Evolutionary conservation across 1,139 yeast species (phyloP).

Genomic region (Tardiomyces depauwii): DNA sequence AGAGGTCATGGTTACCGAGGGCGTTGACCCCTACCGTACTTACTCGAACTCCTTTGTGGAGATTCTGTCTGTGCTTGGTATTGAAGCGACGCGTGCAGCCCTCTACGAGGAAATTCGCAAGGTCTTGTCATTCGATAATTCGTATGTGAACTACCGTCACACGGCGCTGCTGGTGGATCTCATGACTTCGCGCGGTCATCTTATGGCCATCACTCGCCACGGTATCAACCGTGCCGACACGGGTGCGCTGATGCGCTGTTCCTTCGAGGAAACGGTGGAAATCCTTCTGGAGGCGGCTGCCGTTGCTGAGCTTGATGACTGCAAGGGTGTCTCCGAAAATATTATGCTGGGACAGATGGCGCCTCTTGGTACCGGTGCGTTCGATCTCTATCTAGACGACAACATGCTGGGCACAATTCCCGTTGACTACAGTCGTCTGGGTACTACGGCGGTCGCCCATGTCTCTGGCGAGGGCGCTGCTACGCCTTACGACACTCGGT

Average conservation of each 20-base stretch:
- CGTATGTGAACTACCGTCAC: slow-evolving; percentile 96
- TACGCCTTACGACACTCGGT: slow-evolving; percentile 81
- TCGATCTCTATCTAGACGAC: slow-evolving; percentile 92
- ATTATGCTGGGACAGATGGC: slow-evolving; percentile 98
- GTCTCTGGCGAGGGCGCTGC: slow-evolving; percentile 41
- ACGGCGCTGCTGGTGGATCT: slow-evolving; percentile 96
- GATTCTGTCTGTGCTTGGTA: slow-evolving; percentile 88
- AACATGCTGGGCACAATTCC: slow-evolving; percentile 65
- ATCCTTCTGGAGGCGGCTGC: slow-evolving; percentile 97
- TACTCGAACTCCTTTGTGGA: slow-evolving; percentile 96
- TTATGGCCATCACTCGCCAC: slow-evolving; percentile 98
- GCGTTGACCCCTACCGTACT: slow-evolving; percentile 83
- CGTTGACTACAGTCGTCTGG: slow-evolving; percentile 31
- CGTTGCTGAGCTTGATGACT: slow-evolving; percentile 93
- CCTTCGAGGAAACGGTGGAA: slow-evolving; percentile 98
- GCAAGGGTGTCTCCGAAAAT: slow-evolving; percentile 97
- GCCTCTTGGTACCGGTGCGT: slow-evolving; percentile 97
- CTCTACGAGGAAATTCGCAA: slow-evolving; percentile 87
- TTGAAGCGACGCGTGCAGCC: slow-evolving; percentile 96
- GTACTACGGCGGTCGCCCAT: slow-evolving; percentile 14
- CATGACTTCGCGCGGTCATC: slow-evolving; percentile 97
- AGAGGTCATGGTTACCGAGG: slow-evolving; percentile 90
- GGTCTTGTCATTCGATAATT: slow-evolving; percentile 98
- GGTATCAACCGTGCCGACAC: slow-evolving; percentile 98
- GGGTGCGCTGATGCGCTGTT: slow-evolving; percentile 98